Evolutionary conservation across 2,329 filamentous ascomycete species (phyloP).

Genomic region (Sarocladium oryzae): DNA sequence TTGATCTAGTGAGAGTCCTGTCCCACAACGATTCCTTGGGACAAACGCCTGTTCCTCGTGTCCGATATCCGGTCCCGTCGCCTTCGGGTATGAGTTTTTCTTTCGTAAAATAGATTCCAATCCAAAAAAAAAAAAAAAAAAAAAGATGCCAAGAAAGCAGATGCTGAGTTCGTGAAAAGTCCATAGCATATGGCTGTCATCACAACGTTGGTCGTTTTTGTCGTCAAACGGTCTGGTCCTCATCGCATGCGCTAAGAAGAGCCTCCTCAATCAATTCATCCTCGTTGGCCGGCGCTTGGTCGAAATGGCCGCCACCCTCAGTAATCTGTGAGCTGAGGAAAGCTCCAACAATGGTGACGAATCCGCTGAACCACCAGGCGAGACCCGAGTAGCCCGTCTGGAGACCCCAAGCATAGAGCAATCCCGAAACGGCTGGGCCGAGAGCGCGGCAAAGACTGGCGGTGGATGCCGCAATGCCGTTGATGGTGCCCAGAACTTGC

Average conservation of each 20-base stretch:
- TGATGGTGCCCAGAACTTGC: conserved; percentile 82
- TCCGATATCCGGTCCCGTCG: not conserved
- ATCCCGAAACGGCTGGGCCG: conserved; percentile 80
- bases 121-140: not conserved
- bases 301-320: conserved; percentile 47
- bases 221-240: conserved; percentile 26
- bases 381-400: conserved; percentile 77
- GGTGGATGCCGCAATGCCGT: conserved; percentile 84
- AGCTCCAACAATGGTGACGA: conserved; percentile 69
- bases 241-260: conserved; percentile 25
- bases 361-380: conserved; percentile 85
- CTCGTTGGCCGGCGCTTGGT: conserved; percentile 34
- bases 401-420: conserved; percentile 76
- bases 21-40: not conserved
- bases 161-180: not conserved
- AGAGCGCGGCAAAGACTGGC: conserved; percentile 85
- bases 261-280: conserved; percentile 26
- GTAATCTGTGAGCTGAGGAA: conserved; percentile 70
- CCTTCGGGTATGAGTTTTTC: conserved; percentile 3
- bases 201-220: too few relatives aligned
- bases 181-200: too few relatives aligned
- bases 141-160: too few relatives aligned
- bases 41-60: conserved; percentile 2
- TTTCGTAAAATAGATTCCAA: not conserved
- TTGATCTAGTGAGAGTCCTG: conserved; percentile 6